Evolutionary conservation across 2,329 filamentous ascomycete species (phyloP).

Genomic region (Cordyceps militaris): DNA sequence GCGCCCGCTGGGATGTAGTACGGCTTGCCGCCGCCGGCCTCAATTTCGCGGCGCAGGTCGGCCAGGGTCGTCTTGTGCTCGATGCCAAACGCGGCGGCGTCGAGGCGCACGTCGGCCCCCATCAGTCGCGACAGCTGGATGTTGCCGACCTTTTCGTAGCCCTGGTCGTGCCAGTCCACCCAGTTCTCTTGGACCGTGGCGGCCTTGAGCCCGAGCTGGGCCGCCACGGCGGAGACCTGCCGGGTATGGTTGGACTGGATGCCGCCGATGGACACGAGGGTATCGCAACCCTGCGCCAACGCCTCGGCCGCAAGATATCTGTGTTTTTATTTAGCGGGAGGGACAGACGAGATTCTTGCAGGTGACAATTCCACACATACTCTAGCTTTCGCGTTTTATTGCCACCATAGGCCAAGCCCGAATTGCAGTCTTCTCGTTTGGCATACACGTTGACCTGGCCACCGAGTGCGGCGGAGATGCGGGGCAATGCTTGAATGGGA

Average conservation of each 20-base stretch:
- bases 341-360: not conserved
- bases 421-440: slow-evolving; percentile 67
- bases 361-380: slow-evolving; percentile 25
- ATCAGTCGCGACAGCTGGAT: slow-evolving; percentile 63
- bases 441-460: slow-evolving; percentile 58
- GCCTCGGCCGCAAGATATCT: slow-evolving; percentile 61
- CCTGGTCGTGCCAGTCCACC: slow-evolving; percentile 54
- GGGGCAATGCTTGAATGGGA: slow-evolving; percentile 59
- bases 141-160: slow-evolving; percentile 61
- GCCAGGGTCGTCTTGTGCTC: slow-evolving; percentile 58
- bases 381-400: slow-evolving; percentile 67
- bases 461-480: slow-evolving; percentile 55
- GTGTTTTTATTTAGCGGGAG: not conserved
- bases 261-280: slow-evolving; percentile 59
- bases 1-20: slow-evolving; percentile 69
- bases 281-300: slow-evolving; percentile 47
- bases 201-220: slow-evolving; percentile 48
- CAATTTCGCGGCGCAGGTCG: slow-evolving; percentile 46
- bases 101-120: slow-evolving; percentile 56
- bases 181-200: slow-evolving; percentile 58
- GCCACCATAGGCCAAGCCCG: slow-evolving; percentile 58
- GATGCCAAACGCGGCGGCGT: slow-evolving; percentile 57
- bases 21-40: slow-evolving; percentile 47
- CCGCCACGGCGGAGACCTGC: slow-evolving; percentile 56
- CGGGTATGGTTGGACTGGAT: slow-evolving; percentile 66